Base-by-base conservation (phyloP, 2,329 filamentous ascomycete genomes). In the Penicillium polonicum region DNA sequence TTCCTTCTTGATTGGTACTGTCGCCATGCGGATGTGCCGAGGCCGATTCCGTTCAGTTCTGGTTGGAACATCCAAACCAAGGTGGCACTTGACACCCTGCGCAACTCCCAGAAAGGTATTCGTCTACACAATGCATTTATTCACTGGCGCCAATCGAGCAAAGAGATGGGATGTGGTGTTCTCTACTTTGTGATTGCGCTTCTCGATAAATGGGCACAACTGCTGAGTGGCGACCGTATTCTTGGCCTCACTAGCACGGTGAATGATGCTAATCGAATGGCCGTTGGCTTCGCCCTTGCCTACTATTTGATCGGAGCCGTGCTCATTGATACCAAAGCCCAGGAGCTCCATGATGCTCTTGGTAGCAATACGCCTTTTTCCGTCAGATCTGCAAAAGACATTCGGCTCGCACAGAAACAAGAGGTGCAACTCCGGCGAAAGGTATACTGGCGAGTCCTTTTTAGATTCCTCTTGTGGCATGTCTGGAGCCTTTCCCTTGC, bases 261-360 rank as follows among this genome's bases (percentile, higher is more conserved):
- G 27, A 74, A 73, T 41, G 70, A 74, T 13, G 68, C 74, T 1
- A 73, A 76, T 54, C 76, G 80, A 12, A 71, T 81, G 58, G 76
- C 79, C 36, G 77, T 83, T 23, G 82, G 83, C 2, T 83, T 84
- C 60, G 79, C 80, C n/a, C 72, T 85, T 35, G 80, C 80, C 0
- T 85, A 85, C 66, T 85, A 85, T 61, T 72, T 85, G 19, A 76
- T 84, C 25, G 82, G 83, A 27, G 82, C 83, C 13, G 81, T 85
- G 2, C 72, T 83, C 23, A 80, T 85, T 27, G 83, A 85, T 61
- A 78, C 79, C 60, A 82, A 83, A 57, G 80, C 81, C 21, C 79
- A 81, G 52, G 78, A 81, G 58, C 72, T 84, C 1, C 78, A 81
- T 58, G 76, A 74, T 13, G 65, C 76, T 2, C 76, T 79, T 4